Evolutionary conservation across 2,329 filamentous ascomycete species (phyloP).

Genomic region (Fonsecaea pugnacius): DNA sequence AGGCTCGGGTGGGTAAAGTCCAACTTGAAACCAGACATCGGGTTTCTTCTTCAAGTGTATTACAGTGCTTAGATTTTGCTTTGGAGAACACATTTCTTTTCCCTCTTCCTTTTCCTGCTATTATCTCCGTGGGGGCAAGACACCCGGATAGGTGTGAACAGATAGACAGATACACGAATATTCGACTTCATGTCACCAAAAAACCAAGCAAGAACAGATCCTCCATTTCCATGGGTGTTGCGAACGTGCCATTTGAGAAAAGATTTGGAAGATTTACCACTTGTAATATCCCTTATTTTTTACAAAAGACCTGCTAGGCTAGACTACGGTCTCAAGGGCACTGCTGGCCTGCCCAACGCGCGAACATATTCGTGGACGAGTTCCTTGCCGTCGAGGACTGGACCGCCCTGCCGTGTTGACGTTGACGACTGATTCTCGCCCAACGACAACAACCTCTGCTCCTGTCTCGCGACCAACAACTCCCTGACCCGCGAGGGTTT

Average conservation of each 20-base stretch:
- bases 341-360: background rate
- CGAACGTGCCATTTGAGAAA: background rate
- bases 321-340: constrained; percentile 10
- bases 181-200: background rate
- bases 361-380: constrained; percentile 33
- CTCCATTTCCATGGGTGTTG: background rate
- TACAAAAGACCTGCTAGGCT: constrained; percentile 20
- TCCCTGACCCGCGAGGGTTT: constrained; percentile 48
- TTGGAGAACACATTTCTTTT: background rate
- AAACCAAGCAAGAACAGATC: background rate
- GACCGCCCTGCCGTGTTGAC: constrained; percentile 48
- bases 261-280: background rate
- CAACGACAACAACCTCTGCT: constrained; percentile 65
- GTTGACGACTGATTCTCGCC: constrained; percentile 44
- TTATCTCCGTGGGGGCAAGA: too few species aligned
- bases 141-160: too few species aligned
- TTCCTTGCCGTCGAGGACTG: constrained; percentile 36
- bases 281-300: background rate
- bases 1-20: too few species aligned
- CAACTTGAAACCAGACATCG: too few species aligned
- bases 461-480: constrained; percentile 55
- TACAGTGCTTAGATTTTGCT: background rate
- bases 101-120: background rate
- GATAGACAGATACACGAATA: too few species aligned
- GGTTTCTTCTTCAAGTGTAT: too few species aligned